Evolutionary conservation across 768 basidiomycete species (phyloP).

Genomic region (Amanita rubescens): DNA sequence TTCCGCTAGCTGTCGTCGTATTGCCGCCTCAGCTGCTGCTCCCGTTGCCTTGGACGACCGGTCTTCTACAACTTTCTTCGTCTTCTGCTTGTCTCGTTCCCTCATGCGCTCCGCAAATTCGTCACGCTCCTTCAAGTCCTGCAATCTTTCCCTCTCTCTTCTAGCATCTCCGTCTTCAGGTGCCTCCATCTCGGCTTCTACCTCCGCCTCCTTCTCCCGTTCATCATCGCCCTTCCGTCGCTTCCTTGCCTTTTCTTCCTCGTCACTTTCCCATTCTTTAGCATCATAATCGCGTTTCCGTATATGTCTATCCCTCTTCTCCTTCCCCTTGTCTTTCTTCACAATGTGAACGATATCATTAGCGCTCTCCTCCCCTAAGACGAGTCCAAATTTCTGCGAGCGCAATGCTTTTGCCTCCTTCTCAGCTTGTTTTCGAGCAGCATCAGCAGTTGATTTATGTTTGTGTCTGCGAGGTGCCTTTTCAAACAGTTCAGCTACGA

Average conservation of each 20-base stretch:
- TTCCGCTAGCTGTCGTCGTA: conserved; percentile 76
- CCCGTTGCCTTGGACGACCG: conserved; percentile 71
- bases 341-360: conserved; percentile 25
- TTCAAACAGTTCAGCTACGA: conserved; percentile 69
- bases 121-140: conserved; percentile 84
- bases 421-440: conserved; percentile 59
- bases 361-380: conserved; percentile 72
- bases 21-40: conserved; percentile 76
- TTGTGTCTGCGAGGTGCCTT: conserved; percentile 76
- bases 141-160: conserved; percentile 63
- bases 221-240: conserved; percentile 47
- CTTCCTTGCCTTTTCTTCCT: conserved; percentile 71
- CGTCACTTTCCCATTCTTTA: conserved; percentile 88
- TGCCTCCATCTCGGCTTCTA: conserved; percentile 35
- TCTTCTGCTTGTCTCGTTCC: conserved; percentile 74
- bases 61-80: conserved; percentile 90
- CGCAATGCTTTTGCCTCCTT: conserved; percentile 64
- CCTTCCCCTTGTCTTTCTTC: conserved; percentile 39
- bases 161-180: conserved; percentile 68
- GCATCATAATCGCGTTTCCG: conserved; percentile 78
- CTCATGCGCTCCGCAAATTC: conserved; percentile 87
- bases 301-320: conserved; percentile 52
- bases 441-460: conserved; percentile 42
- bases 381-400: conserved; percentile 68
- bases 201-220: conserved; percentile 24